A percentile compares a stretch with the other conserved stretches of the same genome.
Conservation (phyloP, 2,329 filamentous ascomycete genomes). For the Didymella arachidicola region DNA sequence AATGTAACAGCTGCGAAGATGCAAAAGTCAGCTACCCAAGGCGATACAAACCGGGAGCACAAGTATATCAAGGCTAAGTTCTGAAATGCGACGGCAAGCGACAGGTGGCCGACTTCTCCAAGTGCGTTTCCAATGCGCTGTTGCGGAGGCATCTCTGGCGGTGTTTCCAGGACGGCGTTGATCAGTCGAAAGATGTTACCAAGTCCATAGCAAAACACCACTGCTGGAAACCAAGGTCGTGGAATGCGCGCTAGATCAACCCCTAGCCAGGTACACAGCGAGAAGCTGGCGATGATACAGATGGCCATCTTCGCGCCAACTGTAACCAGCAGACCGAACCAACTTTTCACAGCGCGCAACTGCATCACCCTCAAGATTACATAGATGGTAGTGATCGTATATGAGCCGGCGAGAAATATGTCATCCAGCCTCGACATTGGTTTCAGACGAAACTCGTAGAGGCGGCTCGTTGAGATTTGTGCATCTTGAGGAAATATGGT, state of each 20-base stretch:
- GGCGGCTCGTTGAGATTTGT: conserved; percentile 61
- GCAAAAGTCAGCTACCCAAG: conserved; percentile 77
- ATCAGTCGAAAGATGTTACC: conserved; percentile 82
- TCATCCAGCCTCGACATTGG: conserved; percentile 74
- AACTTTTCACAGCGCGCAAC: conserved; percentile 77
- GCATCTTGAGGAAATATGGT: conserved; percentile 70
- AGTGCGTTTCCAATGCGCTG: conserved; percentile 76
- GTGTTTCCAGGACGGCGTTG: conserved; percentile 77
- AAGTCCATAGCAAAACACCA: conserved; percentile 78
- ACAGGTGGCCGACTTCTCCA: conserved; percentile 74
- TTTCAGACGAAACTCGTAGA: conserved; percentile 81
- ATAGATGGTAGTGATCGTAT: conserved; percentile 69
- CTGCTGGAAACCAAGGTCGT: conserved; percentile 75
- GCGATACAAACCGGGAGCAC: conserved; percentile 71
- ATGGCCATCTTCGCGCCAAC: conserved; percentile 73
- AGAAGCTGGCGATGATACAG: conserved; percentile 80
- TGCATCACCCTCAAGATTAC: conserved; percentile 72
- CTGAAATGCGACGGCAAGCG: conserved; percentile 71
- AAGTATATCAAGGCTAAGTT: conserved; percentile 72
- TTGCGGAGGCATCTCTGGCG: conserved; percentile 71
- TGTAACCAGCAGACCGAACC: conserved; percentile 74
- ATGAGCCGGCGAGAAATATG: conserved; percentile 69
- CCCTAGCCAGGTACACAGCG: conserved; percentile 76
- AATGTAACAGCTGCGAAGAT: conserved; percentile 78
- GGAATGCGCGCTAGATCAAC: conserved; percentile 79